phyloP scores from a whole-genome alignment of 176 grass and related monocot species.

The Carex parvula region DNA sequence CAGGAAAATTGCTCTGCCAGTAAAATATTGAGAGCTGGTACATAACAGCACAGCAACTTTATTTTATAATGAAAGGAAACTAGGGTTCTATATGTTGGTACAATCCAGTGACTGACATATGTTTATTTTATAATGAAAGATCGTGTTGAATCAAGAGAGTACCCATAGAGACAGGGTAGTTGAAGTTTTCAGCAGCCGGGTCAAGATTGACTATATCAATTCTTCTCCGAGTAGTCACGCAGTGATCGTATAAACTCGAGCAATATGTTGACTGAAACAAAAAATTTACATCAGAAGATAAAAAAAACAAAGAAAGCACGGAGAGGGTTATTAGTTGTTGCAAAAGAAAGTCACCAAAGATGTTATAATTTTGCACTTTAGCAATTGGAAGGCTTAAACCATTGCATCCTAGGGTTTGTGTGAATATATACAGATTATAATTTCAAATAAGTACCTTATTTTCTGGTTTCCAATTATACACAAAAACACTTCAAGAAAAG shows the following conservation, averaged over 20 bases:
- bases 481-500: not conserved
- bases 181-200: constrained; percentile 80
- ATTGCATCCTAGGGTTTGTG: not conserved
- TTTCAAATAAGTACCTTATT: not conserved
- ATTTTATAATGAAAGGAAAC: not conserved
- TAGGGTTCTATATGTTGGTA: not conserved
- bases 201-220: constrained; percentile 93
- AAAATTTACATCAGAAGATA: constrained; percentile 20
- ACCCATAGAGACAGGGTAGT: constrained; percentile 79
- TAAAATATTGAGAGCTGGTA: too few species aligned
- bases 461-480: not conserved
- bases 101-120: not conserved
- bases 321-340: not conserved
- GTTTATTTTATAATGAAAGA: not conserved
- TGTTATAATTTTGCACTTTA: not conserved
- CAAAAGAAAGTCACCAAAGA: not conserved
- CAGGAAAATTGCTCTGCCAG: not conserved
- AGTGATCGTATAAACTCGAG: constrained; percentile 73
- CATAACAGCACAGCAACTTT: not conserved
- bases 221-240: constrained; percentile 47
- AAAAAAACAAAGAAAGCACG: not conserved
- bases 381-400: not conserved
- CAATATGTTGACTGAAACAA: constrained; percentile 78
- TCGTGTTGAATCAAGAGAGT: not conserved
- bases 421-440: not conserved